These are phyloP conservation scores for Dactylellina haptotyla DNA, from an alignment of 2,329 filamentous ascomycete genomes.

Conservation along the genomic window DNA sequence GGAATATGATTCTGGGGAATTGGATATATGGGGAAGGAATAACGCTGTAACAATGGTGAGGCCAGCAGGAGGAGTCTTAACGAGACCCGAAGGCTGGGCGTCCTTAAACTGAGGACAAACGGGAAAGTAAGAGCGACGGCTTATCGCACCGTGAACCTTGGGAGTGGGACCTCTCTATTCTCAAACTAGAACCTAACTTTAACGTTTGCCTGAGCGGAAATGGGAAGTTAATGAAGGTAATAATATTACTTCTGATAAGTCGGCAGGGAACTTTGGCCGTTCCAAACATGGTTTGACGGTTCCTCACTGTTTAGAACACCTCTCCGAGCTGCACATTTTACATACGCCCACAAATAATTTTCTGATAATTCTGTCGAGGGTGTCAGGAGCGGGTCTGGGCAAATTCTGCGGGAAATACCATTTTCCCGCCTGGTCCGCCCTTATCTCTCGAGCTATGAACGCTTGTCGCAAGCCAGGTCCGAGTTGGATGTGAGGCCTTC, in stretches of 20 bases:
- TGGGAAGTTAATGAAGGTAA: conserved; percentile 6
- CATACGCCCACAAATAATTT: too few relatives aligned
- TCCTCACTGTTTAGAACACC: too few relatives aligned
- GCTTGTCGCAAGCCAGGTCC: conserved; percentile 30
- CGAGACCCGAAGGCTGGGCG: not conserved
- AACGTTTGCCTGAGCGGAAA: conserved; percentile 13
- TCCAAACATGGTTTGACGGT: not conserved
- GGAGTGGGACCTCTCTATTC: conserved; percentile 45
- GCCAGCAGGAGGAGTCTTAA: not conserved
- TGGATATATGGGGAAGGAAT: conserved; percentile 11
- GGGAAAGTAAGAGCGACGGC: conserved; percentile 45
- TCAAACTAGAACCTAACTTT: conserved; percentile 28
- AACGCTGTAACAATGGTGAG: conserved; percentile 28
- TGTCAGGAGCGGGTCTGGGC: not conserved
- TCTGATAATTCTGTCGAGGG: not conserved
- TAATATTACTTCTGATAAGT: conserved; percentile 27
- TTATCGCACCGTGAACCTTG: conserved; percentile 54
- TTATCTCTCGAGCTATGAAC: conserved; percentile 31
- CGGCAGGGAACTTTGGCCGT: conserved; percentile 3
- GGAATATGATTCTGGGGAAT: not conserved
- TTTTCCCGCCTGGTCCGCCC: conserved; percentile 50
- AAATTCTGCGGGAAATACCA: conserved; percentile 48
- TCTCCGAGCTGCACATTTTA: too few relatives aligned
- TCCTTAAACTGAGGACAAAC: conserved; percentile 19
- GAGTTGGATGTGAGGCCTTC: conserved; percentile 14